Evolutionary conservation across 176 grass and related monocot species (phyloP).

Genomic region (Rhynchospora breviuscula): DNA sequence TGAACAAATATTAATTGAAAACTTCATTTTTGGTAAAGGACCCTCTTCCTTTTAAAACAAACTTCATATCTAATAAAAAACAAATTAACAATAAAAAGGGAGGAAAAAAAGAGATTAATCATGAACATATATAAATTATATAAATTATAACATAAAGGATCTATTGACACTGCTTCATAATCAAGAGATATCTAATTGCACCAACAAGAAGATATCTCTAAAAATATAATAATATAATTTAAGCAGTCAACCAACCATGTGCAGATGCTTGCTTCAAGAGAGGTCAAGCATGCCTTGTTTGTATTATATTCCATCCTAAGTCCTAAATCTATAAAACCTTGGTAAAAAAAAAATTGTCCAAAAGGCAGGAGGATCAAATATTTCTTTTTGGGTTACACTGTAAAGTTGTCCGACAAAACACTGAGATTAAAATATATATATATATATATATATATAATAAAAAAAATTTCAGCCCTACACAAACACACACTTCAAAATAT

Average conservation of each 20-base stretch:
- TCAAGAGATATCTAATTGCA: not conserved
- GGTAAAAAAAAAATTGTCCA: not conserved
- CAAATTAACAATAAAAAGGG: not conserved
- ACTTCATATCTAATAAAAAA: not conserved
- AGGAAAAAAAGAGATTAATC: not conserved
- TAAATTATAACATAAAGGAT: not conserved
- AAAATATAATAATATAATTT: not conserved
- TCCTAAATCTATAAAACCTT: not conserved
- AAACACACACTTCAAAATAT: conserved; percentile 11
- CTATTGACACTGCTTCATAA: not conserved
- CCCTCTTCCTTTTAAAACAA: not conserved
- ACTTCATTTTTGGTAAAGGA: not conserved
- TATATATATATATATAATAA: too few relatives aligned
- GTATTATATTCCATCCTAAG: conserved; percentile 1
- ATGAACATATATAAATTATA: not conserved
- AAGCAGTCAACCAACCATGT: conserved; percentile 10
- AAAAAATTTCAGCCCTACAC: not conserved
- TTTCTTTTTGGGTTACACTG: not conserved
- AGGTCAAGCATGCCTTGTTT: conserved; percentile 26
- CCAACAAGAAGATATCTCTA: not conserved
- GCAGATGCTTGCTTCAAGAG: conserved; percentile 20
- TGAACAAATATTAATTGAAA: not conserved
- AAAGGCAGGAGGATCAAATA: not conserved
- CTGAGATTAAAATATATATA: not conserved
- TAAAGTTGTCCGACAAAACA: conserved; percentile 14